Percentiles rank a stretch among this genome's conserved stretches.
These are phyloP conservation scores for Falciphora oryzae DNA, from an alignment of 2,329 filamentous ascomycete genomes.

Conservation along the genomic window DNA sequence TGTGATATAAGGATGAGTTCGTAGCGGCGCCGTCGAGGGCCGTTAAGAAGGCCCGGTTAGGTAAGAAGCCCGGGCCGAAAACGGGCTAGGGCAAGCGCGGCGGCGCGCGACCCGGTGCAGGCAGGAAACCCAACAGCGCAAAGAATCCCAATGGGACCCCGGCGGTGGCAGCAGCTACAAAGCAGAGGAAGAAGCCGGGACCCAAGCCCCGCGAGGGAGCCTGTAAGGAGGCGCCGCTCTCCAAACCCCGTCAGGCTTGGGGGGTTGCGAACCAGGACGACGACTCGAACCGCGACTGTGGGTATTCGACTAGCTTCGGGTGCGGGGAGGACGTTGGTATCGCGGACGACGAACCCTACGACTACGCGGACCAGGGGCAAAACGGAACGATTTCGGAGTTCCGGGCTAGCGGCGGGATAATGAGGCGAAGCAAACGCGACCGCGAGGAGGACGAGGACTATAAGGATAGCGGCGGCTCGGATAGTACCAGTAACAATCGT, in stretches of 20 bases:
- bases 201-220: conserved; percentile 2
- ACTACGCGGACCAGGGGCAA: not conserved
- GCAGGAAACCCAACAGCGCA: conserved; percentile 7
- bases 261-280: not conserved
- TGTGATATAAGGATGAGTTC: not conserved
- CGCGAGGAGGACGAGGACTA: conserved; percentile 8
- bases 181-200: conserved; percentile 2
- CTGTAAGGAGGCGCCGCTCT: not conserved
- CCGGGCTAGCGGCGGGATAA: not conserved
- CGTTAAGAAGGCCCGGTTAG: not conserved
- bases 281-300: not conserved
- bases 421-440: conserved; percentile 12
- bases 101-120: conserved; percentile 5
- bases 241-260: conserved; percentile 7
- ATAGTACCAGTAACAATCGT: not conserved
- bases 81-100: conserved; percentile 9
- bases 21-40: not conserved
- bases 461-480: conserved; percentile 3
- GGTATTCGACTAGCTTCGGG: not conserved
- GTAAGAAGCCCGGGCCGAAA: conserved; percentile 8
- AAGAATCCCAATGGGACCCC: not conserved
- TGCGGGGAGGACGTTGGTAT: conserved; percentile 17
- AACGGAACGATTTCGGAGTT: not conserved
- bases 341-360: not conserved
- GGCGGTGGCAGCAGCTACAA: conserved; percentile 1